These are phyloP conservation scores for Myotisia sp. DNA, from an alignment of 2,329 filamentous ascomycete species.

Conservation along the genomic window DNA sequence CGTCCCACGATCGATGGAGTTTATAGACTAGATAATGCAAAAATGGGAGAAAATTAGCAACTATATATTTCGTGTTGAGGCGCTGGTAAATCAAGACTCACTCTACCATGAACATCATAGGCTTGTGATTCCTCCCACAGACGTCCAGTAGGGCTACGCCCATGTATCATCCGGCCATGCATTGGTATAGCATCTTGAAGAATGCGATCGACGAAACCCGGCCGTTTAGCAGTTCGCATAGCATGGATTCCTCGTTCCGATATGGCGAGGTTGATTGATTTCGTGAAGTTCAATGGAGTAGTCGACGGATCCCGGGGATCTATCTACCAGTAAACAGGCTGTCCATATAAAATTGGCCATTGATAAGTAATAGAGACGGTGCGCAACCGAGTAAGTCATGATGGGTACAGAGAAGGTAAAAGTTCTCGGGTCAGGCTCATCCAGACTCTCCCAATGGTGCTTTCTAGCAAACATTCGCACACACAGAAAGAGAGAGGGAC, in stretches of 20 bases:
- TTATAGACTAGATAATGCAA: conserved; percentile 48
- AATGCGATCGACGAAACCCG: conserved; percentile 57
- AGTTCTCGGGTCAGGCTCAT: too few relatives aligned
- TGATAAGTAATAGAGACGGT: too few relatives aligned
- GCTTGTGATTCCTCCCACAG: conserved; percentile 67
- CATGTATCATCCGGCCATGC: conserved; percentile 93
- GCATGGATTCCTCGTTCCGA: conserved; percentile 90
- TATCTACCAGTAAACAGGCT: too few relatives aligned
- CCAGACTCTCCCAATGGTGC: too few relatives aligned
- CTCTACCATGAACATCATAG: conserved; percentile 79
- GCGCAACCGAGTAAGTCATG: too few relatives aligned
- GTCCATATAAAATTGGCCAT: too few relatives aligned
- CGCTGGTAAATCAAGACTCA: conserved; percentile 32
- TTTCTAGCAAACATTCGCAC: too few relatives aligned
- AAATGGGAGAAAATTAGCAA: conserved; percentile 2
- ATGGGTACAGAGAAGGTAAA: too few relatives aligned
- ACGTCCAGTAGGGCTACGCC: conserved; percentile 47
- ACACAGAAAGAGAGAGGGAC: too few relatives aligned
- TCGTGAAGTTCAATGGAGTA: conserved; percentile 83
- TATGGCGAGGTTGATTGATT: conserved; percentile 93
- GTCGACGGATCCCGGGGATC: conserved; percentile 76
- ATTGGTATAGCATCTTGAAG: conserved; percentile 75
- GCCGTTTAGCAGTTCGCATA: conserved; percentile 54
- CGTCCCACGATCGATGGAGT: conserved; percentile 68
- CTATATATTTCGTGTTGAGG: background rate